Percentiles rank a stretch among this genome's conserved stretches.
Conservation (phyloP, 768 basidiomycete genomes). For the Russula earlei region DNA sequence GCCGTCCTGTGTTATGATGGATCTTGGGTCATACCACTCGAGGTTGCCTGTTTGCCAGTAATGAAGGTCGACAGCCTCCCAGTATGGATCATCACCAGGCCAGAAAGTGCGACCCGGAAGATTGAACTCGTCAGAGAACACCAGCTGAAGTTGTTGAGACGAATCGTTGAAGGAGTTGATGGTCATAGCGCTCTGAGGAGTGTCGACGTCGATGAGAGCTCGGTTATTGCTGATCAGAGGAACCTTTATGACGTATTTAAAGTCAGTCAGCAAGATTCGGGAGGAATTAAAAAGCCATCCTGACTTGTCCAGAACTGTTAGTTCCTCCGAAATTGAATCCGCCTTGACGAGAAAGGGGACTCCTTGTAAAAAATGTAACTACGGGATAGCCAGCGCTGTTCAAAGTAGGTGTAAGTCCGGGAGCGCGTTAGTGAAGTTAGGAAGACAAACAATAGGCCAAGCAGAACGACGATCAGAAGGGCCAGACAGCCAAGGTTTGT, state of each 20-base stretch:
- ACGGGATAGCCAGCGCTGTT: slow-evolving; percentile 31
- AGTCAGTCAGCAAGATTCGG: background rate
- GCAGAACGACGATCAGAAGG: slow-evolving; percentile 2
- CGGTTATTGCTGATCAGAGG: slow-evolving; percentile 37
- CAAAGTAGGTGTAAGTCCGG: background rate
- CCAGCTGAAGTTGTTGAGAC: slow-evolving; percentile 49
- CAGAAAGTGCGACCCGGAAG: slow-evolving; percentile 72
- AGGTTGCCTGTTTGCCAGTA: slow-evolving; percentile 42
- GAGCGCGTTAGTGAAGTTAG: background rate
- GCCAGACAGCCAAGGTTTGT: slow-evolving; percentile 32
- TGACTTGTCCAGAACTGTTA: slow-evolving; percentile 39
- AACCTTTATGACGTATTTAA: slow-evolving; percentile 33
- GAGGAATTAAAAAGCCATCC: background rate
- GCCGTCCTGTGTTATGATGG: slow-evolving; percentile 36
- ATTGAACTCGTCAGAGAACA: slow-evolving; percentile 90
- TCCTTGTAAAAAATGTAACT: slow-evolving; percentile 25
- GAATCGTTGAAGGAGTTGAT: slow-evolving; percentile 53
- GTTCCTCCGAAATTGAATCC: slow-evolving; percentile 40
- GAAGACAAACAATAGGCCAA: slow-evolving; percentile 18
- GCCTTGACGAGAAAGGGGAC: slow-evolving; percentile 24
- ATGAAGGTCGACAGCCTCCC: slow-evolving; percentile 39
- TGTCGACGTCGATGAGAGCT: slow-evolving; percentile 50
- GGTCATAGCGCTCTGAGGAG: slow-evolving; percentile 46
- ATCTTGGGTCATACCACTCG: slow-evolving; percentile 83
- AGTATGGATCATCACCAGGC: slow-evolving; percentile 58